Evolutionary conservation across 164 flowering plant species (phyloP).

Genomic region (Chloranthus sessilifolius): DNA sequence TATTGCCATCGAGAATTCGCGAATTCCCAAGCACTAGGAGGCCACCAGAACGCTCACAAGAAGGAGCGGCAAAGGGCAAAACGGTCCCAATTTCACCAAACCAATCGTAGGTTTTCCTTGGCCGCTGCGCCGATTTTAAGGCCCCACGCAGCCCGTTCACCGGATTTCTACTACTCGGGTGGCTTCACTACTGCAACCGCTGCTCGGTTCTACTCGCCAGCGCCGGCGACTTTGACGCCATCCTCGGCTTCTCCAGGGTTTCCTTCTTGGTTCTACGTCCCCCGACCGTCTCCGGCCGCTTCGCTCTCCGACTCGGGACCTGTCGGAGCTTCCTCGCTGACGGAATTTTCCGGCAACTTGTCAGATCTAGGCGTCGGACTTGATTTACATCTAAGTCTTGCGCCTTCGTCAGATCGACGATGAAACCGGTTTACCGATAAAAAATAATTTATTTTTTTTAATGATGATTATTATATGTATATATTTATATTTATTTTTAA

Average conservation of each 20-base stretch:
- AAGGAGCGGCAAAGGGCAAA: slow-evolving; percentile 75
- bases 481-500: not conserved
- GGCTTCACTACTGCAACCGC: slow-evolving; percentile 18
- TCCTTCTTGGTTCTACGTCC: not conserved
- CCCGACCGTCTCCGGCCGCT: not conserved
- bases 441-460: not conserved
- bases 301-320: not conserved
- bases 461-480: not conserved
- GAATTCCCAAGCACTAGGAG: slow-evolving; percentile 86
- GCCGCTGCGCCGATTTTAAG: slow-evolving; percentile 33
- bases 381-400: not conserved
- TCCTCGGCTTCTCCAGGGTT: not conserved
- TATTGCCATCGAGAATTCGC: slow-evolving; percentile 81
- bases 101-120: slow-evolving; percentile 28
- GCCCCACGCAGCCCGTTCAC: slow-evolving; percentile 17
- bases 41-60: slow-evolving; percentile 91
- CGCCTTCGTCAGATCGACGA: not conserved
- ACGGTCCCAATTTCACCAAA: slow-evolving; percentile 52
- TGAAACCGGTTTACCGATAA: not conserved
- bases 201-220: not conserved
- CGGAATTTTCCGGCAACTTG: not conserved
- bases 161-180: slow-evolving; percentile 9
- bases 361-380: not conserved
- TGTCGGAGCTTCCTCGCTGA: not conserved
- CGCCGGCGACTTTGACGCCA: not conserved